Evolutionary conservation across 805 yeast species (phyloP).

Genomic region (Starmerella powellii): DNA sequence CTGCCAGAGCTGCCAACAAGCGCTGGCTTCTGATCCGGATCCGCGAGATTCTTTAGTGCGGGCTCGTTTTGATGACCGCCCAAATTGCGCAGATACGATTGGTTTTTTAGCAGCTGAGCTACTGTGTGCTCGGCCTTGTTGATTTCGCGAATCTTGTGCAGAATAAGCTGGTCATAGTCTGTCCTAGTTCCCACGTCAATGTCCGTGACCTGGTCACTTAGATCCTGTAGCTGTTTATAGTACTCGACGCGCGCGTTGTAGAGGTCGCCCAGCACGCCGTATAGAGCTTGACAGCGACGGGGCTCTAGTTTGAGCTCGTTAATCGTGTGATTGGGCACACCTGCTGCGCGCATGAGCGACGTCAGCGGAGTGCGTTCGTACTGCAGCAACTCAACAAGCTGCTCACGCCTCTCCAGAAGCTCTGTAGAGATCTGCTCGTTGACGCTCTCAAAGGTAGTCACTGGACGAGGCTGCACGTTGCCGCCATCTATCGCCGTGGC

Average conservation of each 20-base stretch:
- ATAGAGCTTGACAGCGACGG: constrained; percentile 35
- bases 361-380: constrained; percentile 6
- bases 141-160: constrained; percentile 20
- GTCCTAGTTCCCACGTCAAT: constrained; percentile 30
- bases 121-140: constrained; percentile 1
- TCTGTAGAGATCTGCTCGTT: constrained; percentile 21
- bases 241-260: constrained; percentile 75
- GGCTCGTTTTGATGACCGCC: constrained; percentile 8
- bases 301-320: constrained; percentile 31
- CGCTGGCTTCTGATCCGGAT: too few relatives aligned
- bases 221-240: constrained; percentile 69
- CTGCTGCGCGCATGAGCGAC: not conserved
- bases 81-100: constrained; percentile 22
- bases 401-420: constrained; percentile 21
- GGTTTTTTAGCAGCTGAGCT: constrained; percentile 15
- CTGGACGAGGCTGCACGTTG: constrained; percentile 4
- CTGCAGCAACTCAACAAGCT: constrained; percentile 6
- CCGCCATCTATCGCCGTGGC: constrained; percentile 33
- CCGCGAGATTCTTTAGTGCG: constrained; percentile 1
- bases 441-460: constrained; percentile 6
- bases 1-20: too few relatives aligned
- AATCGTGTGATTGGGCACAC: not conserved
- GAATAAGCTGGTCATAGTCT: constrained; percentile 22
- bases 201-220: constrained; percentile 69
- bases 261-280: constrained; percentile 44